Conservation (phyloP, 2,329 filamentous ascomycete species). For the Colletotrichum trifolii region DNA sequence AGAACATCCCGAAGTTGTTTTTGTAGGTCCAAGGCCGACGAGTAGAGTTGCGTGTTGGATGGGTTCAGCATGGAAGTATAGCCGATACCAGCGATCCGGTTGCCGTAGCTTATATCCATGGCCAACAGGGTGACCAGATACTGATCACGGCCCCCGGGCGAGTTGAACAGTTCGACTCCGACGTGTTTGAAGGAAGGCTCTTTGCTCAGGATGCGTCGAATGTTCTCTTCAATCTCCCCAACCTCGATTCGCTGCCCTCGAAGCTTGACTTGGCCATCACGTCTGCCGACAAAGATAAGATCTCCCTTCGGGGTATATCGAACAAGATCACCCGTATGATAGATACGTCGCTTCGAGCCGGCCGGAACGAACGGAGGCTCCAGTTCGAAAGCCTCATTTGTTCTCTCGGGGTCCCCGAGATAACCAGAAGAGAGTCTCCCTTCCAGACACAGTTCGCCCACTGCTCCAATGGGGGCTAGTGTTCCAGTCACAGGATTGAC, state of each 20-base stretch:
- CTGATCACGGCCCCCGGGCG: neutral
- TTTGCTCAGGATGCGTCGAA: conserved; percentile 7
- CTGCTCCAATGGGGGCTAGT: conserved; percentile 43
- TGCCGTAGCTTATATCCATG: neutral
- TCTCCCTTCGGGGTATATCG: conserved; percentile 48
- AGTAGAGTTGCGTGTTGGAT: neutral
- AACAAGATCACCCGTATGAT: conserved; percentile 62
- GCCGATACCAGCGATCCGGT: neutral
- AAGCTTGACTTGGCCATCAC: conserved; percentile 60
- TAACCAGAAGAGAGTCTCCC: conserved; percentile 30
- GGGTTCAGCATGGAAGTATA: conserved; percentile 14
- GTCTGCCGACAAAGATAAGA: conserved; percentile 52
- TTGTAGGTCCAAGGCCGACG: conserved; percentile 28
- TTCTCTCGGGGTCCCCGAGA: conserved; percentile 39
- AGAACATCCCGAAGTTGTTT: conserved; percentile 47
- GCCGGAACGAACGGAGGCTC: conserved; percentile 8
- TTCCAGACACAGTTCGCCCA: conserved; percentile 34
- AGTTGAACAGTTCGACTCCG: conserved; percentile 5
- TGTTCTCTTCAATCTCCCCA: conserved; percentile 52
- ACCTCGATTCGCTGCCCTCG: conserved; percentile 59
- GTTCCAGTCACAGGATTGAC: conserved; percentile 41
- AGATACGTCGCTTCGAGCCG: conserved; percentile 43
- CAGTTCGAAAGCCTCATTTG: conserved; percentile 36
- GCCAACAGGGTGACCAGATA: conserved; percentile 7
- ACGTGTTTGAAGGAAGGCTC: conserved; percentile 53